Percentiles rank a stretch among this genome's conserved stretches.
These are phyloP conservation scores for Solanum hybrid DNA, from an alignment of 305 asterid genomes.

Conservation along the genomic window DNA sequence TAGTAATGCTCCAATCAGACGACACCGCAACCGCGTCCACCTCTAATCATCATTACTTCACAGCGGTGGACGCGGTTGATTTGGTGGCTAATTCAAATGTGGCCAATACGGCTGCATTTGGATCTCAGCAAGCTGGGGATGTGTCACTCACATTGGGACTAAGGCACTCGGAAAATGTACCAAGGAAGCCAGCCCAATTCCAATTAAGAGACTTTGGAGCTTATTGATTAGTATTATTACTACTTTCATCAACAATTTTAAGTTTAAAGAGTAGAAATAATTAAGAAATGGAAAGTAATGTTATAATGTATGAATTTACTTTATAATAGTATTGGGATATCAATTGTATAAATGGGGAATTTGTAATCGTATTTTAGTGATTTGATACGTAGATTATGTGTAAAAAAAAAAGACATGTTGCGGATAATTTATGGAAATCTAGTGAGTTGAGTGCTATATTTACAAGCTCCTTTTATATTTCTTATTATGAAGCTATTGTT, in stretches of 20 bases:
- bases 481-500: neutral
- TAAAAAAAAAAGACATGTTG: neutral
- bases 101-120: neutral
- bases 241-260: neutral
- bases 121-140: conserved; percentile 28
- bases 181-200: conserved; percentile 34
- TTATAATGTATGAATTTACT: neutral
- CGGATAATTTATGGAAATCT: neutral
- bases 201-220: conserved; percentile 46
- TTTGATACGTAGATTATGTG: neutral
- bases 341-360: conserved; percentile 4
- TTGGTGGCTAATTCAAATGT: neutral
- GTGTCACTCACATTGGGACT: conserved; percentile 76
- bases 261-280: neutral
- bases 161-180: conserved; percentile 48
- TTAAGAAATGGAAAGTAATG: neutral
- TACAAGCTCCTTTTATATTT: neutral
- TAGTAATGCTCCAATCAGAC: conserved; percentile 7
- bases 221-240: conserved; percentile 5
- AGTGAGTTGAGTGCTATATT: neutral
- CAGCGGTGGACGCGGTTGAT: conserved; percentile 9
- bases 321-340: neutral
- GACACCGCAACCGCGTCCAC: conserved; percentile 6
- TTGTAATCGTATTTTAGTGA: conserved; percentile 2
- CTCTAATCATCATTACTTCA: neutral